Evolutionary conservation across 768 basidiomycete species (phyloP), one percentile per base, ranked within the genome.

Genomic region (Phanerodontia chrysosporium): DNA sequence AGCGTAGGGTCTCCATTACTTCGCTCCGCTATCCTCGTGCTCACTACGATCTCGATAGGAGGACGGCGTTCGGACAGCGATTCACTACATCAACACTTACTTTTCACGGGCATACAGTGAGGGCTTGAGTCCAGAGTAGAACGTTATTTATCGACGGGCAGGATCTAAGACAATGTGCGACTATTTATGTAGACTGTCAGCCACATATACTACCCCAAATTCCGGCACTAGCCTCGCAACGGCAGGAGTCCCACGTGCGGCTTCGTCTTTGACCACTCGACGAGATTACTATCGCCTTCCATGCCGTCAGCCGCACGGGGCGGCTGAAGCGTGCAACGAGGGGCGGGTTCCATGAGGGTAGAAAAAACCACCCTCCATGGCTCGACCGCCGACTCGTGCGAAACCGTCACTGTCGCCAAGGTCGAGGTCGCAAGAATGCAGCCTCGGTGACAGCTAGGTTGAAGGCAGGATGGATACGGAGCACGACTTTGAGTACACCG

Each of bases 221-320:
- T 78, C 86, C 83, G 76, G 85, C 88, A 90, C 83, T 69, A 66
- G 65, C 86, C 89, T 89, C 73, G 85, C 88, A 82, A 74, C 76
- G 81, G 85, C 79, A 80, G 80, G 83, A 87, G 89, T 90, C 88
- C 88, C 86, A 85, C 85, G 82, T 84, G 83, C 80, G 80, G 86
- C 86, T 65, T 59, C 70, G 68, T 68, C 70, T 62, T 63, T 64
- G 56, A 72, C 69, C 69, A 71, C 79, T 79, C 75, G 69, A 65
- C 68, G 66, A 69, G 72, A 74, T 81, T 78, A 78, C 76, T 84
- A 77, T 73, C 74, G 78, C 78, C 76, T 75, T 70, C 63, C 49
- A 24, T 46, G 28, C 49, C 58, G 48, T 42, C 18, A 39, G 12
- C 45, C 22, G 24, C 51, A n/a, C n/a, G n/a, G 14, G 25, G 27